These are phyloP conservation scores for Mycena chlorophos DNA, from an alignment of 768 basidiomycete genomes.

Conservation along the genomic window DNA sequence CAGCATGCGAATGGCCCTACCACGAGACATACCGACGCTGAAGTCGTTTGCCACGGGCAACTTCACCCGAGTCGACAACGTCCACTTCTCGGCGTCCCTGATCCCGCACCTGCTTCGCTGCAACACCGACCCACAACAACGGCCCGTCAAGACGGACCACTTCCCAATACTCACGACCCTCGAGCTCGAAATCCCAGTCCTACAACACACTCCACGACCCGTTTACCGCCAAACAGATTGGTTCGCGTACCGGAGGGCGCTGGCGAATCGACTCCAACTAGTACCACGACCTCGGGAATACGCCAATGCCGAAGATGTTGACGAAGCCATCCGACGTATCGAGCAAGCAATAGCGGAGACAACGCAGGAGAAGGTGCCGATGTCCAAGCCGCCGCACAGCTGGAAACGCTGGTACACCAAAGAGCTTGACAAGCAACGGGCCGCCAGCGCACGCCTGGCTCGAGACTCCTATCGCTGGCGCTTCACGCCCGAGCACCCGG, in stretches of 20 bases:
- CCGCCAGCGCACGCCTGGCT: conserved; percentile 18
- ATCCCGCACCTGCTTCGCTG: conserved; percentile 29
- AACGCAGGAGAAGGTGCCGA: conserved; percentile 24
- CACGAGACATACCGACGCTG: conserved; percentile 34
- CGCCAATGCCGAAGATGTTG: conserved; percentile 1
- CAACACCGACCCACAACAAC: conserved; percentile 12
- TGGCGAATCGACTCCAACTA: conserved; percentile 8
- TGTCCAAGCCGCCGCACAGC: conserved; percentile 17
- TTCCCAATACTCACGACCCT: conserved; percentile 36
- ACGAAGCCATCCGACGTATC: conserved; percentile 3
- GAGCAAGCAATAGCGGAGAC: conserved; percentile 20
- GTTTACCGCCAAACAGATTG: conserved; percentile 35
- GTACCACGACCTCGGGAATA: background rate
- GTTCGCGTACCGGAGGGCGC: conserved; percentile 25
- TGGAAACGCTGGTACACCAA: conserved; percentile 35
- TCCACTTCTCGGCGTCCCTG: conserved; percentile 31
- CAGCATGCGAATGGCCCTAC: conserved; percentile 36
- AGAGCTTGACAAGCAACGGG: conserved; percentile 28
- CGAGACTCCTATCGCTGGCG: conserved; percentile 4
- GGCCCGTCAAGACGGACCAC: conserved; percentile 37
- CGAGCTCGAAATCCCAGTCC: conserved; percentile 13
- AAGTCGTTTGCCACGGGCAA: conserved; percentile 30
- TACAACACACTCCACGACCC: background rate
- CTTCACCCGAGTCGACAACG: conserved; percentile 42
- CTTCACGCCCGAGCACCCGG: conserved; percentile 20